Evolutionary conservation across 1,139 yeast genomes (phyloP).

Genomic region (Zygoascus sp.): DNA sequence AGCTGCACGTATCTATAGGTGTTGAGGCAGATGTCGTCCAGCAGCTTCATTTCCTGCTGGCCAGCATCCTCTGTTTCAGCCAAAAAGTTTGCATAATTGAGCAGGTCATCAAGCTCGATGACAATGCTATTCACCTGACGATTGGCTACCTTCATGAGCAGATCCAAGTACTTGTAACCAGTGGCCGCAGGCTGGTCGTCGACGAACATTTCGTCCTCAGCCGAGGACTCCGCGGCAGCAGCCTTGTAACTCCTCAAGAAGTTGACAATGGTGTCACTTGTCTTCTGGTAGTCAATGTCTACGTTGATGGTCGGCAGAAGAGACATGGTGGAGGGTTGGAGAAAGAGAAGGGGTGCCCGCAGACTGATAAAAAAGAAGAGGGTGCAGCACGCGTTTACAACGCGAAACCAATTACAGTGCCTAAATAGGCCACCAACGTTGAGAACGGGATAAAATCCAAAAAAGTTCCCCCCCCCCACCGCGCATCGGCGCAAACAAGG

Average conservation of each 20-base stretch:
- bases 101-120: slow-evolving; percentile 82
- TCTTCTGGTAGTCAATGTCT: slow-evolving; percentile 50
- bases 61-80: slow-evolving; percentile 22
- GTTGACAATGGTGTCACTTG: slow-evolving; percentile 29
- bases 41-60: slow-evolving; percentile 35
- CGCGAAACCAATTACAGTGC: slow-evolving; percentile 13
- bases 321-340: slow-evolving; percentile 12
- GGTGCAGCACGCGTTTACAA: slow-evolving; percentile 6
- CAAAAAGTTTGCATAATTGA: slow-evolving; percentile 38
- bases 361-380: neutral
- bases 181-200: slow-evolving; percentile 13
- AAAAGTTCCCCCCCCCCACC: no score
- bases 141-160: slow-evolving; percentile 80
- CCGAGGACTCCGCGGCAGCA: slow-evolving; percentile 9
- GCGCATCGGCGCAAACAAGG: no score
- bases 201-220: slow-evolving; percentile 14
- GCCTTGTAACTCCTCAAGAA: slow-evolving; percentile 29
- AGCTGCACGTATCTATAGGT: slow-evolving; percentile 76
- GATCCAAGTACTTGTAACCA: slow-evolving; percentile 60
- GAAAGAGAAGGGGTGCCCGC: neutral
- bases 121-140: slow-evolving; percentile 65
- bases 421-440: slow-evolving; percentile 5
- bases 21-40: slow-evolving; percentile 61
- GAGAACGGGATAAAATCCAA: neutral
- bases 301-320: slow-evolving; percentile 49